Conservation (phyloP, 352 stramenopile genomes). For the Phytophthora citricola region DNA sequence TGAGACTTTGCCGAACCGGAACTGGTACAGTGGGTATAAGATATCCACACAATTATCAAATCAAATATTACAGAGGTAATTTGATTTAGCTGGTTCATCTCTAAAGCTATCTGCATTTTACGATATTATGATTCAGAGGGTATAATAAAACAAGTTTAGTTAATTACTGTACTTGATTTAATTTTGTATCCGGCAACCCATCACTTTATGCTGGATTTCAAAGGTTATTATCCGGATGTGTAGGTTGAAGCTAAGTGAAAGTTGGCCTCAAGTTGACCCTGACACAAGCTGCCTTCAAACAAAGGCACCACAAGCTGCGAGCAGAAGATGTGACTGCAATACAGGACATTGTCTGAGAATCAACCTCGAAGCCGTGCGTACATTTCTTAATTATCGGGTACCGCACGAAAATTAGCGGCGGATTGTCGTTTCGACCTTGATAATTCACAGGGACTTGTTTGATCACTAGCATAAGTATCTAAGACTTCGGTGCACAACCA, state of each 20-base stretch:
- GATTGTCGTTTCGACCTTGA: no score
- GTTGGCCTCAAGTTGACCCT: neutral
- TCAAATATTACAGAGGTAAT: neutral
- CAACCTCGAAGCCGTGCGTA: no score
- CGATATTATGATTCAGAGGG: neutral
- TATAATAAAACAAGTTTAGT: neutral
- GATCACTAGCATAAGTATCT: neutral
- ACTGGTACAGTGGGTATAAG: neutral
- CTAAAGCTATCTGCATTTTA: no score
- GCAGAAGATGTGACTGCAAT: no score
- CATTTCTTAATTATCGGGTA: no score
- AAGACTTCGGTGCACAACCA: constrained; percentile 45
- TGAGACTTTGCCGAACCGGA: constrained; percentile 16
- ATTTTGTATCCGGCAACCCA: constrained; percentile 4
- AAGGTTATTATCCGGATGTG: neutral
- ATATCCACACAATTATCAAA: neutral
- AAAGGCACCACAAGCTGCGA: no score
- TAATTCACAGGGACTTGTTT: no score
- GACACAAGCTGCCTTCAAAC: no score
- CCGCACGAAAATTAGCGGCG: no score
- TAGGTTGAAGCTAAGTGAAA: constrained; percentile 8
- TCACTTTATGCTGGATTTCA: neutral
- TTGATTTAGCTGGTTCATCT: neutral
- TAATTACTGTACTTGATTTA: constrained; percentile 7
- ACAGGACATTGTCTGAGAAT: no score